Evolutionary conservation across 495 filamentous ascomycete genomes (phyloP), one percentile per base, ranked within the genome.

Genomic region (Penicillium simplicissimum): DNA sequence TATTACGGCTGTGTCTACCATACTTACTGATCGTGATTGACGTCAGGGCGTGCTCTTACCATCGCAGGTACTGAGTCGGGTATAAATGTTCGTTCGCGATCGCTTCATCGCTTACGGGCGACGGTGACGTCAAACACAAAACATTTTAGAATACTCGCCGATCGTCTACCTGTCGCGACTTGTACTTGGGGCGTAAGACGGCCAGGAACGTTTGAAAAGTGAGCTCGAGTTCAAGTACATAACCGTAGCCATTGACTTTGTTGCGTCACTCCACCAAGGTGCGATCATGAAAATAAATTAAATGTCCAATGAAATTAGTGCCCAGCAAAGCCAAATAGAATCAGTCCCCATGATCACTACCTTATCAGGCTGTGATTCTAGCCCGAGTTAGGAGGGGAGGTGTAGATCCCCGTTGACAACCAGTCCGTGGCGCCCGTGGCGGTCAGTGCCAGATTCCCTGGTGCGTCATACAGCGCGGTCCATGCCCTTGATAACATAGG

Each of bases 211-310:
- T 21, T 13, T 3, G 9, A 9, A 23, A 11, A 23, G 42, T 10
- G 17, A 21, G 19, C 42, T 21, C 8, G 2, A 21, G 19, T 1
- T 45, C n/a, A n/a, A n/a, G 42, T 45, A 45, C 19, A 45, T 5
- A 23, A 23, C 23, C 2, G 17, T 45, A 4, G 11, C 17, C 17
- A 4, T 45, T 13, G 42, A 3, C 23, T 11, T 11, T 45, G 42
- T 45, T 45, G 42, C 42, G 42, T 45, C 42, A 45, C 9, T 45
- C 3, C 6, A 3, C 42, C 17, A 49, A 58, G 17, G 17, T 58
- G 25, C 13, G 5, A 25, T 17, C 5, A 21, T 37, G 8, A 33
- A 58, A 58, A 49, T 58, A 58, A 42, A 58, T 58, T 58, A 48
- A 25, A 35, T 37, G 40, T 9, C 55, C 55, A 58, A 58, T 58